Evolutionary conservation across 305 asterid species (phyloP), one percentile per base, ranked within the genome.

Genomic region (Fraxinus paxiana): DNA sequence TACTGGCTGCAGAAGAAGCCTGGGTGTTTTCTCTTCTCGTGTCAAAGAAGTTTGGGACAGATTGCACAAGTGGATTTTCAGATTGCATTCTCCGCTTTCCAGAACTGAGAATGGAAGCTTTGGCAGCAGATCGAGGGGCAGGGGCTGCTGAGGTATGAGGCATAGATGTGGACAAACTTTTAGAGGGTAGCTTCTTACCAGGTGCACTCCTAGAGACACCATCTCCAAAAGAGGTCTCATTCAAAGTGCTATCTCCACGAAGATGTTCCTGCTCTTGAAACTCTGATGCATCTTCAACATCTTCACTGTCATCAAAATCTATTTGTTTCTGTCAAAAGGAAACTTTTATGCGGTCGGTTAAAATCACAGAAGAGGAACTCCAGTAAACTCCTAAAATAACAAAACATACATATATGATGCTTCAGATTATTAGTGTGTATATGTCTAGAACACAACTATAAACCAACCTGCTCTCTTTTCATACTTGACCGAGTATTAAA

Each of bases 61-160:
- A 96, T 80, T 92, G 97, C 20, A 94, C 91, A 72, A 92, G 93
- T 80, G 92, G 97, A 85, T 93, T 94, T 82, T 96, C 99, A 48
- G 91, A 78, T 79, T 87, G 97, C 85, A 79, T 76, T 86, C 93
- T 92, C 69, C 93, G 90, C 83, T 94, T 92, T 77, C 87, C 90
- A 51, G 93, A 83, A 89, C 78, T 84, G 20, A 24, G 38, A 76
- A 81, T 84, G 75, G 97, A 85, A 79, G 87, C 86, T 86, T 88
- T 95, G 79, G 82, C 72, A 79, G 90, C 89, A 84, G 91, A 85
- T 63, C 88, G 91, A 67, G 93, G 87, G 87, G 83, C 83, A 56
- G 94, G 82, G 80, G 89, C 88, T 30, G 89, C 87, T 76, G 94
- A 81, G 79, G 86, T 84, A 79, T 92, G 91, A 78, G 93, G 88